Percentiles rank a stretch among this genome's conserved stretches.
These are phyloP conservation scores for Arabis alpina DNA, from an alignment of 345 rosid genomes.

Conservation along the genomic window DNA sequence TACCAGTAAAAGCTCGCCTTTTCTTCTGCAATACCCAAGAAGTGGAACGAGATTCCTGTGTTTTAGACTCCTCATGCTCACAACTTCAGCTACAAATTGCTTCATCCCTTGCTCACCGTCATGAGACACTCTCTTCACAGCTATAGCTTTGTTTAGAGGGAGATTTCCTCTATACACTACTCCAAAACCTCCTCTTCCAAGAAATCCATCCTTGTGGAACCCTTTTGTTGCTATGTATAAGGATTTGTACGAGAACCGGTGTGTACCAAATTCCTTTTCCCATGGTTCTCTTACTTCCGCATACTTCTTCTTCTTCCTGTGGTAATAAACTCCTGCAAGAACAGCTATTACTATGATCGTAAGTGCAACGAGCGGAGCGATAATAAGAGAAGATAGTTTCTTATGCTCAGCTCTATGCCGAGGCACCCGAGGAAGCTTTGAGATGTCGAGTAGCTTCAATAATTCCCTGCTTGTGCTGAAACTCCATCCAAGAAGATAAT, in stretches of 20 bases:
- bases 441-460: constrained; percentile 46
- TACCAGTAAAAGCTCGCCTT: constrained; percentile 50
- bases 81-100: constrained; percentile 57
- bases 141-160: constrained; percentile 41
- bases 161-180: constrained; percentile 52
- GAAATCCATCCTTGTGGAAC: constrained; percentile 49
- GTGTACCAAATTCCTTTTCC: constrained; percentile 53
- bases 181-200: constrained; percentile 60
- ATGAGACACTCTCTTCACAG: constrained; percentile 55
- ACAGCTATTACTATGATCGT: constrained; percentile 23
- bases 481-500: constrained; percentile 74
- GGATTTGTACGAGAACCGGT: constrained; percentile 47
- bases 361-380: constrained; percentile 15
- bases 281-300: constrained; percentile 52
- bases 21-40: constrained; percentile 54
- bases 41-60: constrained; percentile 60
- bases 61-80: constrained; percentile 51
- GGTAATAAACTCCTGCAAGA: constrained; percentile 32
- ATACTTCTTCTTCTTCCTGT: constrained; percentile 45
- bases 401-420: constrained; percentile 40
- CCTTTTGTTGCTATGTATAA: constrained; percentile 49
- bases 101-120: constrained; percentile 51
- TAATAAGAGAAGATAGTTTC: constrained; percentile 29
- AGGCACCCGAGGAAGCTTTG: constrained; percentile 61
- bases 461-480: constrained; percentile 49